These are phyloP conservation scores for Pythium brachiatum DNA, from an alignment of 352 stramenopile genomes.

Conservation along the genomic window DNA sequence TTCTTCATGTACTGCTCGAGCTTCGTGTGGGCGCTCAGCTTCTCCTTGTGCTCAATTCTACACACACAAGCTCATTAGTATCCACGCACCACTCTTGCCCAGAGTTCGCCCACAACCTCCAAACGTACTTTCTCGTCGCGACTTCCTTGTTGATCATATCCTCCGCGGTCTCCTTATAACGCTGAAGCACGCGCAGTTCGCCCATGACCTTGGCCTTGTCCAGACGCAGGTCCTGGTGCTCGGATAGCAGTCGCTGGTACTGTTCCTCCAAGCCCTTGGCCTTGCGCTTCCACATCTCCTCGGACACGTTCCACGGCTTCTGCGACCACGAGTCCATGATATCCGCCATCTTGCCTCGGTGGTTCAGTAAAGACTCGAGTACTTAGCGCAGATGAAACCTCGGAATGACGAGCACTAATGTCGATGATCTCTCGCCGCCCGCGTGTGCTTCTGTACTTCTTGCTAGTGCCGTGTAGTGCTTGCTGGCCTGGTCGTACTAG, in stretches of 20 bases:
- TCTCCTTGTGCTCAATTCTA: constrained; percentile 62
- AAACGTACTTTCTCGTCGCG: constrained; percentile 28
- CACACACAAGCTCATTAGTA: background rate
- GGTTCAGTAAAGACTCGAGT: background rate
- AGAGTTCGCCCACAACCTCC: background rate
- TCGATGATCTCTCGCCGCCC: background rate
- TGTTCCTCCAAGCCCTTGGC: constrained; percentile 36
- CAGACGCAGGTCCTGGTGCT: constrained; percentile 40
- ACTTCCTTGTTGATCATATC: constrained; percentile 38
- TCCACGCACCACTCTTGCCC: background rate
- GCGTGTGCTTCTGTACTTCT: background rate
- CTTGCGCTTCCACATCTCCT: constrained; percentile 47
- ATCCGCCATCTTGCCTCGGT: constrained; percentile 18
- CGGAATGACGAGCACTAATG: constrained; percentile 3
- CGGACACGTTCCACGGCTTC: constrained; percentile 40
- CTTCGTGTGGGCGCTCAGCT: constrained; percentile 55
- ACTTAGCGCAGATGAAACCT: background rate
- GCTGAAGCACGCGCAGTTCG: constrained; percentile 38
- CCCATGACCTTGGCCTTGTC: constrained; percentile 38
- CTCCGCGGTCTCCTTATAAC: constrained; percentile 43
- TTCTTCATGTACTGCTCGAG: constrained; percentile 83
- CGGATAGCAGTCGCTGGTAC: constrained; percentile 34
- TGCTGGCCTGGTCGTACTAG: constrained; percentile 1
- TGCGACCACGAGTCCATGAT: constrained; percentile 28
- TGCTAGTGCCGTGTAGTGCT: background rate